These are phyloP conservation scores for Flaveria trinervia DNA, from an alignment of 129 eudicot genomes.

Conservation along the genomic window DNA sequence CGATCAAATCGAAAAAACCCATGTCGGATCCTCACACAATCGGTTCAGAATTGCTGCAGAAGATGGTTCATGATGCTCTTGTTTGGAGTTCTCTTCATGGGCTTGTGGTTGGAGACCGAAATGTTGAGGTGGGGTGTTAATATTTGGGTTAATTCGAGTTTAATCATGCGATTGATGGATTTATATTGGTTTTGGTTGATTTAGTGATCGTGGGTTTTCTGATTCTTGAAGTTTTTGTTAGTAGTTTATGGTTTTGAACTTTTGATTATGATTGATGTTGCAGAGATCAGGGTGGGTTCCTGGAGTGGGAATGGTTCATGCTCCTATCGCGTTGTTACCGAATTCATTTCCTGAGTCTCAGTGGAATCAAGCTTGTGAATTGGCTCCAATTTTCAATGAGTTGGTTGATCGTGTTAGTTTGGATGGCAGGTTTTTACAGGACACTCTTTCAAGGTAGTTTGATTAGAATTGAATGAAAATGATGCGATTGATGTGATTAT, in stretches of 20 bases:
- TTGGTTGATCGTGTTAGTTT: constrained; percentile 88
- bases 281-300: constrained; percentile 87
- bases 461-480: background rate
- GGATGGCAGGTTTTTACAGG: constrained; percentile 85
- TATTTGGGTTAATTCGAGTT: background rate
- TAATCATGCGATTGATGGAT: background rate
- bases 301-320: constrained; percentile 93
- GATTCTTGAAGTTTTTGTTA: too few relatives aligned
- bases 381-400: constrained; percentile 91
- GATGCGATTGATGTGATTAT: constrained; percentile 9
- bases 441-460: constrained; percentile 74
- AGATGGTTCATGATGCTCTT: constrained; percentile 73
- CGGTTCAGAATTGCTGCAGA: constrained; percentile 51
- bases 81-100: constrained; percentile 93
- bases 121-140: constrained; percentile 45
- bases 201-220: too few relatives aligned
- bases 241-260: background rate
- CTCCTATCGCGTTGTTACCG: constrained; percentile 82
- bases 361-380: constrained; percentile 84
- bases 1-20: constrained; percentile 22
- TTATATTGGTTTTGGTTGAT: background rate
- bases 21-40: constrained; percentile 63
- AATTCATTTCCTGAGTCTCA: constrained; percentile 70
- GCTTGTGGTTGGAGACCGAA: constrained; percentile 82
- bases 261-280: constrained; percentile 23